A percentile compares a stretch with the other conserved stretches of the same genome.
Evolutionary conservation across 106 monocot genomes (phyloP).

Genomic region (Acanthochlamys bracteata): DNA sequence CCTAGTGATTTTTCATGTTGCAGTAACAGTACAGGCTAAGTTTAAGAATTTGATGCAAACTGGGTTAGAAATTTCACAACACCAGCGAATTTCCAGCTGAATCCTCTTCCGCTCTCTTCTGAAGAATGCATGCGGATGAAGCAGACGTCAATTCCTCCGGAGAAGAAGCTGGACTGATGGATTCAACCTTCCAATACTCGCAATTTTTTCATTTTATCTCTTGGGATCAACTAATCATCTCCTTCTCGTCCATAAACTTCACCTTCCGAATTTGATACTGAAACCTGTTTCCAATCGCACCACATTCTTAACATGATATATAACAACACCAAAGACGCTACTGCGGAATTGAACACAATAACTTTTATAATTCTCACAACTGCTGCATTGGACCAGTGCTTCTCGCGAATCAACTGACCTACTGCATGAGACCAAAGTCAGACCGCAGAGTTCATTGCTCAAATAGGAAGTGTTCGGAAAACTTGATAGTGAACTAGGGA

Average conservation of each 20-base stretch:
- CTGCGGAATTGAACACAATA: conserved; percentile 59
- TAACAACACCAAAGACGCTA: conserved; percentile 57
- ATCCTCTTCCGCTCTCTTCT: neutral
- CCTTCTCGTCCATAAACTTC: conserved; percentile 22
- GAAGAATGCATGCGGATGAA: conserved; percentile 34
- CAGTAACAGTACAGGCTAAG: too few relatives aligned
- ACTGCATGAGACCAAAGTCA: conserved; percentile 32
- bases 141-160: conserved; percentile 26
- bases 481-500: conserved; percentile 40
- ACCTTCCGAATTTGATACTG: conserved; percentile 59
- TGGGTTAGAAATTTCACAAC: neutral
- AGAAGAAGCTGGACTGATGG: conserved; percentile 12
- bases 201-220: conserved; percentile 11
- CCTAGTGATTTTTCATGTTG: too few relatives aligned
- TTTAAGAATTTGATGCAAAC: too few relatives aligned
- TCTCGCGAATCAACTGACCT: neutral
- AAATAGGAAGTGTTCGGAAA: conserved; percentile 51
- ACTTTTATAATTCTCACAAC: conserved; percentile 42
- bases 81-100: neutral
- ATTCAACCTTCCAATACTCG: conserved; percentile 47
- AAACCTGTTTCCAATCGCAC: conserved; percentile 76
- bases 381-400: conserved; percentile 28
- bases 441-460: conserved; percentile 57
- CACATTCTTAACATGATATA: conserved; percentile 77
- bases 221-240: conserved; percentile 7